Evolutionary conservation across 352 stramenopile species (phyloP), one percentile per base, ranked within the genome.

Genomic region (Peronospora destructor): DNA sequence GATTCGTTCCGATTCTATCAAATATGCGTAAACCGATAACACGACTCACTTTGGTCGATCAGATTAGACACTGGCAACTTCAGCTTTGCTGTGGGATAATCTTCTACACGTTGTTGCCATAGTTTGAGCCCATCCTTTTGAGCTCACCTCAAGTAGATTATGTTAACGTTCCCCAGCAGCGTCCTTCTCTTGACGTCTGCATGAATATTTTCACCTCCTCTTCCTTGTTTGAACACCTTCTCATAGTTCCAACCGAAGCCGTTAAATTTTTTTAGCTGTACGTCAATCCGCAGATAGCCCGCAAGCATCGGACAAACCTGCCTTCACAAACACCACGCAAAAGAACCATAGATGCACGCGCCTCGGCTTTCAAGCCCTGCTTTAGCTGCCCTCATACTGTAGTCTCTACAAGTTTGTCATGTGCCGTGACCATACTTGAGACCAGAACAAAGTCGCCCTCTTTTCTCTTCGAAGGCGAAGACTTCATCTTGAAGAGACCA

Each of bases 271-370:
- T 62, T 69, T 9, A 73, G 64, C 2, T 62, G 53, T 91, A 91
- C 0, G 36, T 59, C 13, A 66, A 83, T 17, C 83, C 80, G 59
- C 35, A 86, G 45, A 26, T 85, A 65, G 12, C 77, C 77, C 72
- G 85, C 38, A 76, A 64, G 4, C 80, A 75, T 32, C 69, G 64
- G 25, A 68, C 49, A 59, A 82, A 91, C 2, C 84, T 62, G 0
- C 80, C 80, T 12, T 87, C 73, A 41, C 84, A 91, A n/a, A 83
- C 61, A 42, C 86, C 65, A 12, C 80, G 75, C 19, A 49, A n/a
- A n/a, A 23, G 68, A 65, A 4, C 67, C 65, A 47, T 85, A 86
- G 28, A 72, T 65, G 8, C 73, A 86, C 0, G 75, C 45, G 19
- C 82, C 82, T 33, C 62, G 61, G 5, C 78, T 77, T 21, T 85